Base-by-base conservation (phyloP, 1,284 basidiomycete genomes). In the Stereum hirsutum region DNA sequence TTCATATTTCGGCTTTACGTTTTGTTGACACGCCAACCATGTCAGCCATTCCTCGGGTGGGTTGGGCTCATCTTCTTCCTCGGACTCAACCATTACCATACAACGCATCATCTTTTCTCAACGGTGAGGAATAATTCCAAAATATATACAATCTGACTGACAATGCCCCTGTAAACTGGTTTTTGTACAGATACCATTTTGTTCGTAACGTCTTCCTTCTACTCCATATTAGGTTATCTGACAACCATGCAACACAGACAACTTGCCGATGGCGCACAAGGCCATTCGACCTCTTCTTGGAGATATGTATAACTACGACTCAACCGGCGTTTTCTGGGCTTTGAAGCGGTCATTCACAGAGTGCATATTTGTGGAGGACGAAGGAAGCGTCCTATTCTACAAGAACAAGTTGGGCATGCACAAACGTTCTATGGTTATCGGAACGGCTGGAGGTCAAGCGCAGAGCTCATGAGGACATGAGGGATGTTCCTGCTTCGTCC, bases 1-100 rank as follows among this genome's bases (percentile, higher is more conserved):
- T n/a, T n/a, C n/a, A n/a, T n/a, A n/a, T 60, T 68, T 69, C 73
- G 74, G 77, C 51, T 66, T 77, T 74, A 52, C 62, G 69, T 44
- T 65, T 72, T n/a, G 70, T 72, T 14, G 70, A 71, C 21, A 62
- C 65, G 27, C 63, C 70, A 4, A 75, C 72, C 3, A 66, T 74
- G 75, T 51, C 61, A 72, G 30, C 52, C 60, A 8, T 60, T 74
- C 46, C 57, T 75, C 15, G 72, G 72, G 15, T 74, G 70, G 71
- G 66, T 70, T 51, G 72, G 72, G 20, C 61, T 66, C 5, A 66
- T 70, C 54, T 73, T 79, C 64, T 63, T 78, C 44, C 76, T 79
- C 54, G 62, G 62, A 48, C 61, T 65, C 46, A 28, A 59, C 50
- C 27, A n/a, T n/a, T n/a, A n/a, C n/a, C 21, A 36, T 32, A 14